phyloP scores from a whole-genome alignment of 2,329 filamentous ascomycete species.

The Penicillium freii region DNA sequence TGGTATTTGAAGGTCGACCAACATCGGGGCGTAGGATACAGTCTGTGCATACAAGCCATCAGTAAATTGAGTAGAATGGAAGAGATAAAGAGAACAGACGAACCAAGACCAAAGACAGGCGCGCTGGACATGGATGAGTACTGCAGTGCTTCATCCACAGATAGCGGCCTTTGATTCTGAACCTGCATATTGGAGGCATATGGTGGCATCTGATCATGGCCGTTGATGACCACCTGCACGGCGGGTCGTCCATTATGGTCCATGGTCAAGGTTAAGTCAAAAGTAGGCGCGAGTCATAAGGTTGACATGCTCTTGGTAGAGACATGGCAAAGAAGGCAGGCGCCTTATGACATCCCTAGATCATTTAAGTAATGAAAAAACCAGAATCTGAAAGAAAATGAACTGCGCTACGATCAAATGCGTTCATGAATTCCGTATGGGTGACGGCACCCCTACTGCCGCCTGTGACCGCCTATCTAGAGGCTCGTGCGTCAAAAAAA shows the following conservation, averaged over 20 bases:
- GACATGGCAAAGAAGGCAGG: slow-evolving; percentile 31
- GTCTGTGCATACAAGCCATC: slow-evolving; percentile 29
- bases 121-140: slow-evolving; percentile 53
- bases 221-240: slow-evolving; percentile 45
- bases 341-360: slow-evolving; percentile 23
- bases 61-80: slow-evolving; percentile 21
- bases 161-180: slow-evolving; percentile 38
- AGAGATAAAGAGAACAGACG: slow-evolving; percentile 13
- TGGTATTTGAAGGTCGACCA: slow-evolving; percentile 41
- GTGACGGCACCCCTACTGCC: slow-evolving; percentile 19
- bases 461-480: slow-evolving; percentile 17
- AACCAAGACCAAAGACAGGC: slow-evolving; percentile 47
- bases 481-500: slow-evolving; percentile 28
- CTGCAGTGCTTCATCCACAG: slow-evolving; percentile 49
- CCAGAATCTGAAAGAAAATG: slow-evolving; percentile 2
- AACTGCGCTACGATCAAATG: slow-evolving; percentile 15
- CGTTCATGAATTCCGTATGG: slow-evolving; percentile 19
- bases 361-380: slow-evolving; percentile 9
- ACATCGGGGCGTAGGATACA: slow-evolving; percentile 45
- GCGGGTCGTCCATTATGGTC: slow-evolving; percentile 41
- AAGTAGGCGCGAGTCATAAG: slow-evolving; percentile 25
- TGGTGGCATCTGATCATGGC: slow-evolving; percentile 29
- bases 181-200: slow-evolving; percentile 28
- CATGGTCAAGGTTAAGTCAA: slow-evolving; percentile 34
- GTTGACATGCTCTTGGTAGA: slow-evolving; percentile 31